Conservation (phyloP, 331 rosid genomes). For the Malus hybrid region DNA sequence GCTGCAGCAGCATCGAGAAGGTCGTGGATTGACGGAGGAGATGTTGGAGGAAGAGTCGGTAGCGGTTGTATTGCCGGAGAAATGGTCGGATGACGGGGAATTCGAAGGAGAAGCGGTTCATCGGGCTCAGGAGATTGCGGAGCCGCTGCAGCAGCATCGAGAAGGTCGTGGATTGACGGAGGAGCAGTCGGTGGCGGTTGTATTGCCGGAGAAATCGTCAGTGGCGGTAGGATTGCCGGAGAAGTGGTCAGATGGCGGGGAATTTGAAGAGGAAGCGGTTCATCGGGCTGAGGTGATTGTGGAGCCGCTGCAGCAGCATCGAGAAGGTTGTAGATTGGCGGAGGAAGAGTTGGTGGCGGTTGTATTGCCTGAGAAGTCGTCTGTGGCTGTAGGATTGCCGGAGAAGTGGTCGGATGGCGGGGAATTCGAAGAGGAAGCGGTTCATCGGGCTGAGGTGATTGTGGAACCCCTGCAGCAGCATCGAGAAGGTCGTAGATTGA, state of each 20-base stretch:
- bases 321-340: background rate
- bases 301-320: background rate
- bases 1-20: background rate
- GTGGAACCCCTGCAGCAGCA: background rate
- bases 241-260: background rate
- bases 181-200: background rate
- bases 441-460: background rate
- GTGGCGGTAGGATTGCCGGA: background rate
- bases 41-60: background rate
- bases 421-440: background rate
- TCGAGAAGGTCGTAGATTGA: background rate
- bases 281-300: background rate
- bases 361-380: background rate
- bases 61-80: background rate
- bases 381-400: background rate
- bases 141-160: background rate
- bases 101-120: background rate
- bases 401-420: background rate
- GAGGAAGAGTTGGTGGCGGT: background rate
- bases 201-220: background rate
- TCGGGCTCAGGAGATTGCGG: conserved; percentile 1
- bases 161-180: background rate
- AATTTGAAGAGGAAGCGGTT: background rate
- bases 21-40: background rate
- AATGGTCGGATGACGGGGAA: background rate